These are phyloP conservation scores for Aegle marmelos DNA, from an alignment of 345 rosid species.

Conservation along the genomic window DNA sequence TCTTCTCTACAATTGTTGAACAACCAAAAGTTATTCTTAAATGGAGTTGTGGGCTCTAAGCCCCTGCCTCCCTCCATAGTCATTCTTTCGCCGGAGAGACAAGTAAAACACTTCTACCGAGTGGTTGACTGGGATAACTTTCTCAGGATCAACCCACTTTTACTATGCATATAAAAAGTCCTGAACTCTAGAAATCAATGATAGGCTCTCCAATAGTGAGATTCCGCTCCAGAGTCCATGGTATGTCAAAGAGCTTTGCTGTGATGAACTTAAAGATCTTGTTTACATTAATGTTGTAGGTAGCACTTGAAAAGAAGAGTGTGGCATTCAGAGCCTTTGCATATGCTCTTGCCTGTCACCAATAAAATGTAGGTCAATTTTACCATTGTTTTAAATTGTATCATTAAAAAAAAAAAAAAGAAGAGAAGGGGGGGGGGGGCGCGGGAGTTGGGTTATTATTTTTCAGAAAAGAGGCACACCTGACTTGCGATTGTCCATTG, in stretches of 20 bases:
- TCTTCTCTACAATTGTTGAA: neutral
- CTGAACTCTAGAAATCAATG: conserved; percentile 56
- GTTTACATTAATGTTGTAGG: conserved; percentile 88
- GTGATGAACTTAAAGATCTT: conserved; percentile 95
- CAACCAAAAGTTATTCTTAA: neutral
- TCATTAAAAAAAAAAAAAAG: too few species aligned
- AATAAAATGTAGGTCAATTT: neutral
- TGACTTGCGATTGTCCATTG: conserved; percentile 92
- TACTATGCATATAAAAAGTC: neutral
- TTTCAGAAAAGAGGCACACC: conserved; percentile 29
- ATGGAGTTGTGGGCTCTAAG: conserved; percentile 20
- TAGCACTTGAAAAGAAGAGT: conserved; percentile 86
- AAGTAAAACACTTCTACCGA: neutral
- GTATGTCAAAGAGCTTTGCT: conserved; percentile 85
- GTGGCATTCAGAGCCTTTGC: conserved; percentile 86
- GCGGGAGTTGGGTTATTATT: too few species aligned
- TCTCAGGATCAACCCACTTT: neutral
- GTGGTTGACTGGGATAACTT: conserved; percentile 12
- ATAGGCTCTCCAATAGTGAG: conserved; percentile 85
- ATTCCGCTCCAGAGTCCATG: conserved; percentile 84
- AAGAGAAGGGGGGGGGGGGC: too few species aligned
- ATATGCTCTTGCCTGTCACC: conserved; percentile 75
- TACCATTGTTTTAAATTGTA: too few species aligned
- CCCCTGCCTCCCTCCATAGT: conserved; percentile 11
- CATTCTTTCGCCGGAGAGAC: neutral